These are phyloP conservation scores for Populus hybrid DNA, from an alignment of 441 rosid genomes.

Conservation along the genomic window DNA sequence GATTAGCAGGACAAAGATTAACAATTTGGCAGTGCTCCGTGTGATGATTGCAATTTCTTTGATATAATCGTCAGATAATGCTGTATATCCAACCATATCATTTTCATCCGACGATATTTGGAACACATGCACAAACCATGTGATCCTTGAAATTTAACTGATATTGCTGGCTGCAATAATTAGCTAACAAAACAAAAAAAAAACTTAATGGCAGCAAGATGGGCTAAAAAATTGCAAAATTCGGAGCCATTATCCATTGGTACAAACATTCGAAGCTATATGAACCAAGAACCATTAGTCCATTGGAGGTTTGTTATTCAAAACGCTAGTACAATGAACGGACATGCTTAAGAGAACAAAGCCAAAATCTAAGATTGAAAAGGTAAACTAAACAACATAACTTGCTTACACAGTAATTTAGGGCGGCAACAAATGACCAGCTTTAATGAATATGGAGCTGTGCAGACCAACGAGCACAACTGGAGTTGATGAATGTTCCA, in stretches of 20 bases:
- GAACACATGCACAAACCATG: neutral
- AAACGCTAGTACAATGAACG: constrained; percentile 11
- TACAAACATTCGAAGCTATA: neutral
- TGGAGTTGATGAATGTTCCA: constrained; percentile 9
- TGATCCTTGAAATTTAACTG: neutral
- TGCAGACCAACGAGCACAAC: neutral
- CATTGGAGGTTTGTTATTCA: neutral
- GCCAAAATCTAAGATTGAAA: constrained; percentile 16
- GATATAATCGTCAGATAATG: neutral
- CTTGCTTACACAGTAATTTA: neutral
- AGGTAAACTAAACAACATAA: constrained; percentile 20
- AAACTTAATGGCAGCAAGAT: neutral
- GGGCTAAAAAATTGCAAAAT: neutral
- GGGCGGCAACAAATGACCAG: neutral
- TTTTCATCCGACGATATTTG: neutral
- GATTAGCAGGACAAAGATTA: neutral
- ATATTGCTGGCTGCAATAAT: neutral
- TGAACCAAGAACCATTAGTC: neutral
- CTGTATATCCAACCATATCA: neutral
- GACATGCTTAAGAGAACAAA: constrained; percentile 2
- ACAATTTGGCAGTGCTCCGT: neutral
- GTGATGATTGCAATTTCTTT: neutral
- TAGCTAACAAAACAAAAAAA: neutral
- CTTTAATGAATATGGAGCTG: constrained; percentile 1
- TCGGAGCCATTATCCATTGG: neutral